Evolutionary conservation across 2,329 filamentous ascomycete species (phyloP).

Genomic region (Penicillium olsonii): DNA sequence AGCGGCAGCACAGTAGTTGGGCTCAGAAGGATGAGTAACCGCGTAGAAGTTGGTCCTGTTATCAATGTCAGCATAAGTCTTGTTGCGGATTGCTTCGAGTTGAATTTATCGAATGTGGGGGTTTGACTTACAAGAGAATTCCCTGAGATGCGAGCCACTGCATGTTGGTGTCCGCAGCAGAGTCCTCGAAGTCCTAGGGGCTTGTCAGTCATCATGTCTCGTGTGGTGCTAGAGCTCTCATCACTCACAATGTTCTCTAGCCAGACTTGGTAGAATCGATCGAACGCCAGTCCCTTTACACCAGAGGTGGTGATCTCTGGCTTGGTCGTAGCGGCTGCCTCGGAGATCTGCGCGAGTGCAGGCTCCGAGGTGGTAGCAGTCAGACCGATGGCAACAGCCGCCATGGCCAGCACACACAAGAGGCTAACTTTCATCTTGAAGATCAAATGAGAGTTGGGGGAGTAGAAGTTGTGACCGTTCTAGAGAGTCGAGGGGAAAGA

Average conservation of each 20-base stretch:
- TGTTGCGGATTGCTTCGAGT: background rate
- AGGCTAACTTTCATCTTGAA: slow-evolving; percentile 47
- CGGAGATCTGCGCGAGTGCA: slow-evolving; percentile 28
- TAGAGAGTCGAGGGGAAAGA: background rate
- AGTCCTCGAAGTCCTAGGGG: slow-evolving; percentile 59
- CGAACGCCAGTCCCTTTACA: slow-evolving; percentile 71
- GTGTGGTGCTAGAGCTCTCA: background rate
- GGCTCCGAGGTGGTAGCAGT: slow-evolving; percentile 29
- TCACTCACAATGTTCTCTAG: slow-evolving; percentile 68
- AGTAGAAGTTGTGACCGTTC: too few species aligned
- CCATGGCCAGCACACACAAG: slow-evolving; percentile 23
- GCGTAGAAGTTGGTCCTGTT: slow-evolving; percentile 55
- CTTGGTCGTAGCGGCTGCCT: slow-evolving; percentile 56
- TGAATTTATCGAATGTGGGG: background rate
- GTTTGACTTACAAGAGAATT: slow-evolving; percentile 53
- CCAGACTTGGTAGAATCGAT: slow-evolving; percentile 73
- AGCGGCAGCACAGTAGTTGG: slow-evolving; percentile 71
- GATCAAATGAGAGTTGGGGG: background rate
- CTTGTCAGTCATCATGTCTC: background rate
- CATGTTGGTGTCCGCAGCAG: slow-evolving; percentile 56
- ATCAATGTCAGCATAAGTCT: background rate
- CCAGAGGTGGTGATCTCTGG: slow-evolving; percentile 62
- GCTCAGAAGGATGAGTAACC: slow-evolving; percentile 72
- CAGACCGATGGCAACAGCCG: slow-evolving; percentile 26
- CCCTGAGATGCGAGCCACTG: slow-evolving; percentile 47